phyloP scores from a whole-genome alignment of 768 basidiomycete genomes.

The Tricholoma furcatifolium region DNA sequence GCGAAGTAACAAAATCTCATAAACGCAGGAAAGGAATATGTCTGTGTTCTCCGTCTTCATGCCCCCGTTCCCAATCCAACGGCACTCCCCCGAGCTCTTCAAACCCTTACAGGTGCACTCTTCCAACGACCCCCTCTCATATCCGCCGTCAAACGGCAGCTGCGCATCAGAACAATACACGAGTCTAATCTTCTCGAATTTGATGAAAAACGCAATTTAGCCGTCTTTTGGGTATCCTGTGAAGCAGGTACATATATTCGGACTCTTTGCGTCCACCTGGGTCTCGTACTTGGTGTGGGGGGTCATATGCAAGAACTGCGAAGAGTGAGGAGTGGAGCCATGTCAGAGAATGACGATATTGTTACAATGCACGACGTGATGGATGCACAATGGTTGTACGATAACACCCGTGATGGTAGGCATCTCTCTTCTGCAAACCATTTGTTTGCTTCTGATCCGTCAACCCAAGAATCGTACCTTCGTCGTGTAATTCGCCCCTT shows the following conservation, averaged over 20 bases:
- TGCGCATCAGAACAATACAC: conserved; percentile 96
- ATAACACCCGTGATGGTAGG: conserved; percentile 94
- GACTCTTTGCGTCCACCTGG: conserved; percentile 96
- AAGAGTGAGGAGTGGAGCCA: conserved; percentile 90
- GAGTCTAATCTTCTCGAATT: conserved; percentile 95
- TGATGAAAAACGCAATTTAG: conserved; percentile 95
- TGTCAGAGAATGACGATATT: conserved; percentile 97
- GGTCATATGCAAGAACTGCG: conserved; percentile 99
- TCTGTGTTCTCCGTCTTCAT: conserved; percentile 94
- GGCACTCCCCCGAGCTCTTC: conserved; percentile 87
- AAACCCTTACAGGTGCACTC: conserved; percentile 95
- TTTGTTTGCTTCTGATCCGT: background rate
- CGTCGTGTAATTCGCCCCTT: conserved; percentile 93
- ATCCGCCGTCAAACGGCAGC: conserved; percentile 97
- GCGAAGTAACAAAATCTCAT: conserved; percentile 1
- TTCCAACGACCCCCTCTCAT: conserved; percentile 99
- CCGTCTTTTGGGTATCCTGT: conserved; percentile 98
- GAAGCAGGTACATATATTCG: conserved; percentile 97
- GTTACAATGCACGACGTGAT: conserved; percentile 99
- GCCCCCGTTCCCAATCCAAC: conserved; percentile 77
- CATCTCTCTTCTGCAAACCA: conserved; percentile 2
- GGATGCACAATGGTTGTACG: conserved; percentile 98
- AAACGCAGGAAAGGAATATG: conserved; percentile 93
- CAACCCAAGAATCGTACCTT: conserved; percentile 81
- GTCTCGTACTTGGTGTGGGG: conserved; percentile 91